phyloP scores from a whole-genome alignment of 331 rosid species.

The Quercus phellos region DNA sequence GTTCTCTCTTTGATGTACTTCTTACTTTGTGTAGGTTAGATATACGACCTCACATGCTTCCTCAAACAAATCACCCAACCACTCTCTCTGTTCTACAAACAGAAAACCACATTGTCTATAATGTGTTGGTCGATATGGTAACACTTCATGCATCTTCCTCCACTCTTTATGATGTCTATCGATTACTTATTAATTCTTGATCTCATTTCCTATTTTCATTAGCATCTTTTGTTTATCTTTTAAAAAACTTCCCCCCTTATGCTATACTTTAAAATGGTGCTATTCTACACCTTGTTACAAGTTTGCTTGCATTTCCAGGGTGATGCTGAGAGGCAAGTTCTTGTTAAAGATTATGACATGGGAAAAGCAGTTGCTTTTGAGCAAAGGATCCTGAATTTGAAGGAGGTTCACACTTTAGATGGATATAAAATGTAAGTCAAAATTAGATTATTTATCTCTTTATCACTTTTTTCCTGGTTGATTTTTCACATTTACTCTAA shows the following conservation, averaged over 20 bases:
- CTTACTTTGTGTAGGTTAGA: constrained; percentile 49
- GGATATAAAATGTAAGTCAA: constrained; percentile 69
- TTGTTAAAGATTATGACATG: constrained; percentile 56
- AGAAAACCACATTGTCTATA: constrained; percentile 64
- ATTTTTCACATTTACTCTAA: background rate
- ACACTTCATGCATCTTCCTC: background rate
- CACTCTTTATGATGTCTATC: background rate
- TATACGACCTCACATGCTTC: constrained; percentile 77
- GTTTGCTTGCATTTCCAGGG: constrained; percentile 50
- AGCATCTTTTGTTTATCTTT: background rate
- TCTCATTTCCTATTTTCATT: background rate
- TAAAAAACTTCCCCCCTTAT: background rate
- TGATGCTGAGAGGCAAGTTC: constrained; percentile 78
- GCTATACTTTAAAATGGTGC: background rate
- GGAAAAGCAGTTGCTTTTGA: constrained; percentile 84
- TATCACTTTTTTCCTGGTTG: background rate
- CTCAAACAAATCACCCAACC: constrained; percentile 75
- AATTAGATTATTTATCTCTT: background rate
- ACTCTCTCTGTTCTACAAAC: constrained; percentile 59
- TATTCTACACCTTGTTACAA: constrained; percentile 6
- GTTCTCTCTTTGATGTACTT: constrained; percentile 14
- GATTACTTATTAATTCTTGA: background rate
- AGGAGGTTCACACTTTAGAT: constrained; percentile 63
- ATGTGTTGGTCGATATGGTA: constrained; percentile 86
- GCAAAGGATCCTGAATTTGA: constrained; percentile 58